Evolutionary conservation across 1,139 yeast species (phyloP).

Genomic region (Candida sanyaensis): DNA sequence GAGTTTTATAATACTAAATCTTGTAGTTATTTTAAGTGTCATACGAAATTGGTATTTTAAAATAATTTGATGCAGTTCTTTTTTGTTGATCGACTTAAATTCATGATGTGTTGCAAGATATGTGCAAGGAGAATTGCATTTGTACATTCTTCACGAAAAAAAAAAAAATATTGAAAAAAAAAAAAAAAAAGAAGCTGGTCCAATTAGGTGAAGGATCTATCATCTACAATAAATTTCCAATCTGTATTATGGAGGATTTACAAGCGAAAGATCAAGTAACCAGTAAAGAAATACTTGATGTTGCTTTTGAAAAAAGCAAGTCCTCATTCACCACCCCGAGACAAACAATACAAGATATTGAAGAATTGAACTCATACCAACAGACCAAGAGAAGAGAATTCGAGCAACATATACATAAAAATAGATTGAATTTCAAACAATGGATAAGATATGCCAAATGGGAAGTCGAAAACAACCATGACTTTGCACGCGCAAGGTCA

Average conservation of each 20-base stretch:
- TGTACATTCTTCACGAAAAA: not conserved
- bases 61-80: no score
- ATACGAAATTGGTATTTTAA: no score
- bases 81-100: no score
- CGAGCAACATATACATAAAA: slow-evolving; percentile 83
- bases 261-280: slow-evolving; percentile 23
- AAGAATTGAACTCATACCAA: slow-evolving; percentile 77
- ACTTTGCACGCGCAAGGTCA: slow-evolving; percentile 74
- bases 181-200: not conserved
- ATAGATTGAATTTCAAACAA: slow-evolving; percentile 78
- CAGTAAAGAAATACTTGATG: slow-evolving; percentile 41
- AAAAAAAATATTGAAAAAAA: not conserved
- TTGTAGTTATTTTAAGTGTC: no score
- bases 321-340: slow-evolving; percentile 31
- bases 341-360: slow-evolving; percentile 70
- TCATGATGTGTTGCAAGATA: no score
- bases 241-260: not conserved
- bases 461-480: slow-evolving; percentile 77
- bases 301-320: slow-evolving; percentile 33
- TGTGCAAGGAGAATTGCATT: no score
- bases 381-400: slow-evolving; percentile 76
- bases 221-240: not conserved
- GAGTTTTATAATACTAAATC: no score
- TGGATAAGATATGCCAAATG: slow-evolving; percentile 93
- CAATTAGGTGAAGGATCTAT: not conserved